Percentiles rank a stretch among this genome's conserved stretches.
These are phyloP conservation scores for Talaromyces ruber DNA, from an alignment of 495 filamentous ascomycete genomes.

Conservation along the genomic window DNA sequence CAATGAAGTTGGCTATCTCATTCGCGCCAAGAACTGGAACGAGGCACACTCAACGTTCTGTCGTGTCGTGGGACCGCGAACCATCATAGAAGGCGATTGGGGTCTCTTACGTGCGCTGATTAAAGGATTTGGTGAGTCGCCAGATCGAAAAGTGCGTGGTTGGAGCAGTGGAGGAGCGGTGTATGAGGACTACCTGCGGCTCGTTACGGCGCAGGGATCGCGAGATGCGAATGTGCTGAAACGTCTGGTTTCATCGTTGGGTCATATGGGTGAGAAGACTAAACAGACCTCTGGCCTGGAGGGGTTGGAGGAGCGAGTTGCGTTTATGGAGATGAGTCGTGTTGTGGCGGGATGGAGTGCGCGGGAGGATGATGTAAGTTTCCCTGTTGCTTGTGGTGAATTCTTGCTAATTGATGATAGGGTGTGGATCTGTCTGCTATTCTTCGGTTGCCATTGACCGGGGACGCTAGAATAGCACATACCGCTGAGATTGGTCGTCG, in stretches of 20 bases:
- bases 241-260: constrained; percentile 55
- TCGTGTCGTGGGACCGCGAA: constrained; percentile 63
- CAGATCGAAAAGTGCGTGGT: constrained; percentile 34
- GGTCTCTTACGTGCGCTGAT: constrained; percentile 53
- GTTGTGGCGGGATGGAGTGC: constrained; percentile 53
- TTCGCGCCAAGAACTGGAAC: constrained; percentile 64
- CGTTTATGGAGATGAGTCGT: constrained; percentile 57
- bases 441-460: constrained; percentile 60
- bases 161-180: constrained; percentile 77
- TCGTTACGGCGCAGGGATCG: constrained; percentile 34
- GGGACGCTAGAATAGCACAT: constrained; percentile 60
- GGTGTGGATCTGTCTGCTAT: constrained; percentile 39
- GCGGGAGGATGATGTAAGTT: constrained; percentile 52
- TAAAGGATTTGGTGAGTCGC: constrained; percentile 52
- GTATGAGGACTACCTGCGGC: constrained; percentile 70
- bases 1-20: constrained; percentile 63
- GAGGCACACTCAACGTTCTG: constrained; percentile 80
- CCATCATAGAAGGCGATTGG: constrained; percentile 72
- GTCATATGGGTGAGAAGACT: constrained; percentile 49
- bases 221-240: constrained; percentile 38
- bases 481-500: constrained; percentile 58
- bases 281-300: constrained; percentile 44
- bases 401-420: constrained; percentile 15
- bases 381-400: neutral
- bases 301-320: constrained; percentile 72